A percentile compares a stretch with the other conserved stretches of the same genome.
phyloP scores from a whole-genome alignment of 2,329 filamentous ascomycete genomes.

The Trichoderma pleuroti region DNA sequence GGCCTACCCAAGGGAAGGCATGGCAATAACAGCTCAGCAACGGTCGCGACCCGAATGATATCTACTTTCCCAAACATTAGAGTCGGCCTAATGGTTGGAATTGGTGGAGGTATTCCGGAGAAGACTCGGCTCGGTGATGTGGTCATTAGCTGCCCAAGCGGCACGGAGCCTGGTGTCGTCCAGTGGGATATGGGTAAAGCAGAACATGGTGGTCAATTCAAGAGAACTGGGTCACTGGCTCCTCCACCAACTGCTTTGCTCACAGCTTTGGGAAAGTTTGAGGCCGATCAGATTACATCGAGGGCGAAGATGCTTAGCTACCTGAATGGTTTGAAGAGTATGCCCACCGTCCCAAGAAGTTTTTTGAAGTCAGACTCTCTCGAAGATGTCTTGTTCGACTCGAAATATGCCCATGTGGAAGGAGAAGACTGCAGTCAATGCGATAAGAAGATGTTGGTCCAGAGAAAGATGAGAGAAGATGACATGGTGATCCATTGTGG shows the following conservation, averaged over 20 bases:
- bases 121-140: conserved; percentile 24
- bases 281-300: background rate
- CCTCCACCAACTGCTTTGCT: conserved; percentile 10
- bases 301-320: background rate
- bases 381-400: background rate
- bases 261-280: conserved; percentile 1
- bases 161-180: conserved; percentile 14
- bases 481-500: conserved; percentile 22
- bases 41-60: conserved; percentile 31
- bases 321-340: background rate
- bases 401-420: background rate
- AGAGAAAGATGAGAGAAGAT: background rate
- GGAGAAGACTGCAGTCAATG: background rate
- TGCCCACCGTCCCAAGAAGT: background rate
- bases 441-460: background rate
- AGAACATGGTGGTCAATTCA: background rate
- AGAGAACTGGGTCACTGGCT: background rate
- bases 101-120: conserved; percentile 23
- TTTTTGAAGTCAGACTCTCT: background rate
- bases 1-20: conserved; percentile 31
- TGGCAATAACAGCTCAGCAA: conserved; percentile 30
- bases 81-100: conserved; percentile 24
- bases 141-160: conserved; percentile 20
- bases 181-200: conserved; percentile 21
- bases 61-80: conserved; percentile 31